Evolutionary conservation across 208 protist genomes (phyloP).

Genomic region (Acanthamoeba sp.): DNA sequence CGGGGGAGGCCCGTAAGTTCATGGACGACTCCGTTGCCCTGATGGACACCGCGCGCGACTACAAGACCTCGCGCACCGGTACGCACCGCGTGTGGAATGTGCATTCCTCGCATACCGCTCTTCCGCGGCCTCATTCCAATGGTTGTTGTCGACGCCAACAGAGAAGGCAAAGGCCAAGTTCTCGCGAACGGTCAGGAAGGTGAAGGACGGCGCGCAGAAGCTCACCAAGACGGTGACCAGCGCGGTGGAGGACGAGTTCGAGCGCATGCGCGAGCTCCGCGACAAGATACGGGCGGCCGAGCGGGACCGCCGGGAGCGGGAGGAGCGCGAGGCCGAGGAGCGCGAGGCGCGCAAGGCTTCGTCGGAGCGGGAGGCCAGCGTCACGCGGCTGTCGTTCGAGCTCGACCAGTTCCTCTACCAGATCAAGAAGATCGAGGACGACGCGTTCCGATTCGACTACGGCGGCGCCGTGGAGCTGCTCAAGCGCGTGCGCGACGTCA

Average conservation of each 20-base stretch:
- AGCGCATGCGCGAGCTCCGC: slow-evolving; percentile 3
- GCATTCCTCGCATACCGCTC: too few relatives aligned
- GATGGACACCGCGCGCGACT: neutral
- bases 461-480: neutral
- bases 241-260: neutral
- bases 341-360: neutral
- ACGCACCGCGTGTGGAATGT: too few relatives aligned
- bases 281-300: neutral
- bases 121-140: neutral
- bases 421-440: neutral
- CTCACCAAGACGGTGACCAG: neutral
- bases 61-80: neutral
- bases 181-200: neutral
- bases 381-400: neutral
- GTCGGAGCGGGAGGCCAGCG: neutral
- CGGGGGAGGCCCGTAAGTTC: neutral
- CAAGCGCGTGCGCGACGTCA: neutral
- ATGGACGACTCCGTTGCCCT: neutral
- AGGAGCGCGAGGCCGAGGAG: neutral
- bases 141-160: neutral
- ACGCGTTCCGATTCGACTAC: slow-evolving; percentile 10
- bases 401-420: neutral
- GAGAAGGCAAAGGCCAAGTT: slow-evolving; percentile 57
- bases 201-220: slow-evolving; percentile 40
- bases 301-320: neutral